A percentile compares a stretch with the other conserved stretches of the same genome.
Evolutionary conservation across 2,329 filamentous ascomycete species (phyloP).

Genomic region (Drechslera avenae): DNA sequence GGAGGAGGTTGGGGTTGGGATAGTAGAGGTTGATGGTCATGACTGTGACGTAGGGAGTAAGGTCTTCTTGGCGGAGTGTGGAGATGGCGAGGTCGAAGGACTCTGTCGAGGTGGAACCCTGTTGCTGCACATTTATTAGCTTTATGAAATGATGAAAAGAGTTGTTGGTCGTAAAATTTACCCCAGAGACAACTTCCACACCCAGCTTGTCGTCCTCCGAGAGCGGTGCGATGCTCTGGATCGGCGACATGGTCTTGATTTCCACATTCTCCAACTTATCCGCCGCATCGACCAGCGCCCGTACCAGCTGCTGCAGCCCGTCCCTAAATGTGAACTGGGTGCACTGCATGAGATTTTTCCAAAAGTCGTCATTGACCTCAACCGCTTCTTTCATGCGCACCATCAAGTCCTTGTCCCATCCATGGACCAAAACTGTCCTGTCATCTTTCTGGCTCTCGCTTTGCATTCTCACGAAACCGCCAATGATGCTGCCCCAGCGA

Average conservation of each 20-base stretch:
- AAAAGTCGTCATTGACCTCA: slow-evolving; percentile 42
- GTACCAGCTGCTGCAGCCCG: slow-evolving; percentile 50
- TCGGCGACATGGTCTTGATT: slow-evolving; percentile 45
- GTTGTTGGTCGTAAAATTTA: slow-evolving; percentile 16
- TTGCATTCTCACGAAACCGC: slow-evolving; percentile 29
- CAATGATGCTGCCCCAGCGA: slow-evolving; percentile 41
- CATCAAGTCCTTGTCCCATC: slow-evolving; percentile 25
- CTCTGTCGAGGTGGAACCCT: slow-evolving; percentile 17
- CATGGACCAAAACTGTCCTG: slow-evolving; percentile 21
- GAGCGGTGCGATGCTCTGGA: slow-evolving; percentile 25
- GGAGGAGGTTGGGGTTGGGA: slow-evolving; percentile 65
- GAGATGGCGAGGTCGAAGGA: slow-evolving; percentile 41
- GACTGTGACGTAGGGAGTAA: slow-evolving; percentile 74
- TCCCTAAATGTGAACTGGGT: slow-evolving; percentile 54
- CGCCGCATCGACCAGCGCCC: slow-evolving; percentile 45
- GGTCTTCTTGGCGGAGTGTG: slow-evolving; percentile 49
- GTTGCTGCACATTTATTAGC: slow-evolving; percentile 23
- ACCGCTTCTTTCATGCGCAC: slow-evolving; percentile 44
- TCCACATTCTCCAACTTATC: slow-evolving; percentile 47
- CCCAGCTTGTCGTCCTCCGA: slow-evolving; percentile 13
- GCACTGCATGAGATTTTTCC: slow-evolving; percentile 36
- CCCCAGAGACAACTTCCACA: slow-evolving; percentile 33
- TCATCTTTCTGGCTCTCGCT: slow-evolving; percentile 10
- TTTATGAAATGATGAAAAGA: background rate
- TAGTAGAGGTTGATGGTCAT: slow-evolving; percentile 95